Evolutionary conservation across 2,329 filamentous ascomycete species (phyloP).

Genomic region (Hypoxylon sp.): DNA sequence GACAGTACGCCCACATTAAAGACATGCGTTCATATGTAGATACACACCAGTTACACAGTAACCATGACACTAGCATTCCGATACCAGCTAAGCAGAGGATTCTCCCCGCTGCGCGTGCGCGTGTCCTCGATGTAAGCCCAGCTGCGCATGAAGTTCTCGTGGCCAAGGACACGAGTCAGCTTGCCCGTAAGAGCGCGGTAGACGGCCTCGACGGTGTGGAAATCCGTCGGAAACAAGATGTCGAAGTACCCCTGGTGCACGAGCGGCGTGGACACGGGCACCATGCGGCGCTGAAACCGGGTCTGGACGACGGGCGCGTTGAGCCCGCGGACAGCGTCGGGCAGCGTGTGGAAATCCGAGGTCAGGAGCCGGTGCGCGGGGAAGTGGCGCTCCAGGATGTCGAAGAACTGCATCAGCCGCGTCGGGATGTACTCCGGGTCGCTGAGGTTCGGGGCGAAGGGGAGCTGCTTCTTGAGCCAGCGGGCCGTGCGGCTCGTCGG

Average conservation of each 20-base stretch:
- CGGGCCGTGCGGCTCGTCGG: slow-evolving; percentile 61
- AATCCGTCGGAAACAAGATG: slow-evolving; percentile 97
- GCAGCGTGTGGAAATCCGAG: slow-evolving; percentile 88
- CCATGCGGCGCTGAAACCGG: slow-evolving; percentile 83
- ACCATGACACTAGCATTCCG: slow-evolving; percentile 93
- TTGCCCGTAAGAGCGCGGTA: slow-evolving; percentile 95
- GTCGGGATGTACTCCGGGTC: slow-evolving; percentile 93
- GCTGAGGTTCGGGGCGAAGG: slow-evolving; percentile 79
- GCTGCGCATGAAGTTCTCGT: slow-evolving; percentile 88
- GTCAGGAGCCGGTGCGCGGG: slow-evolving; percentile 88
- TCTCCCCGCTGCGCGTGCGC: slow-evolving; percentile 88
- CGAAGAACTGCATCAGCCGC: slow-evolving; percentile 95
- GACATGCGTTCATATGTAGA: no score
- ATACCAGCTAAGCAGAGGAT: slow-evolving; percentile 91
- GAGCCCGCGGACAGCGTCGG: slow-evolving; percentile 81
- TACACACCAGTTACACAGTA: slow-evolving; percentile 65
- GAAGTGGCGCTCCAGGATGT: slow-evolving; percentile 86
- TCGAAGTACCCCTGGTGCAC: slow-evolving; percentile 99
- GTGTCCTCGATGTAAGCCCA: slow-evolving; percentile 95
- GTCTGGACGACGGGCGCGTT: slow-evolving; percentile 98
- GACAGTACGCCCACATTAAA: no score
- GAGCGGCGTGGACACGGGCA: slow-evolving; percentile 88
- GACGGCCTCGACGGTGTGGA: slow-evolving; percentile 86
- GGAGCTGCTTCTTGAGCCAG: slow-evolving; percentile 69
- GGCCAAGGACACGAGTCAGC: slow-evolving; percentile 82